Evolutionary conservation across 441 rosid genomes (phyloP).

Genomic region (Iberis amara): DNA sequence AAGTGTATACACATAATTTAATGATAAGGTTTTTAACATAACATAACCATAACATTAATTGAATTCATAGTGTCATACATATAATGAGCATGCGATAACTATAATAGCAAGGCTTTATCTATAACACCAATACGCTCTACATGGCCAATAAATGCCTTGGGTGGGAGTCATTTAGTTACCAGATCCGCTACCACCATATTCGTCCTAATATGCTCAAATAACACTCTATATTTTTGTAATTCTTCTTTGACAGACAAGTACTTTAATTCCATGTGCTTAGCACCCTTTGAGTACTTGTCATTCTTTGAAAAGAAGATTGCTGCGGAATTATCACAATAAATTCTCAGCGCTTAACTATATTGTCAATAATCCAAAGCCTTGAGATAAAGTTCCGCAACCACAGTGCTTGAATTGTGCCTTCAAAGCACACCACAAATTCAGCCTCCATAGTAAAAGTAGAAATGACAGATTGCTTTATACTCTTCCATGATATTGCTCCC

Average conservation of each 20-base stretch:
- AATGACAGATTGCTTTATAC: not conserved
- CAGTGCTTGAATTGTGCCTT: not conserved
- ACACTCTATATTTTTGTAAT: not conserved
- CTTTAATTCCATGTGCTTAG: not conserved
- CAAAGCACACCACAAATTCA: not conserved
- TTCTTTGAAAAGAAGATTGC: not conserved
- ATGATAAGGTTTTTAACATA: too few species aligned
- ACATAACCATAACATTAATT: too few species aligned
- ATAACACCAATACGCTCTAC: too few species aligned
- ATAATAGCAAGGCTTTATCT: too few species aligned
- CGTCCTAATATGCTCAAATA: not conserved
- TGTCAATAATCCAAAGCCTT: not conserved
- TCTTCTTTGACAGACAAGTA: not conserved
- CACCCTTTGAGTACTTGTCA: not conserved
- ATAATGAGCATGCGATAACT: too few species aligned
- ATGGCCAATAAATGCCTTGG: conserved; percentile 7
- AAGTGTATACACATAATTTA: too few species aligned
- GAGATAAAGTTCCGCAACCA: not conserved
- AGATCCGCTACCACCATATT: not conserved
- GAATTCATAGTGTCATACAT: too few species aligned
- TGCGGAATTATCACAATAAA: not conserved
- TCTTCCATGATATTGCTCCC: not conserved
- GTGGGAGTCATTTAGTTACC: conserved; percentile 2
- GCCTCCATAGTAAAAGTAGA: not conserved
- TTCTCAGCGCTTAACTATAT: not conserved